These are phyloP conservation scores for Fusarium verticillioides DNA, from an alignment of 2,329 filamentous ascomycete species.

Conservation along the genomic window DNA sequence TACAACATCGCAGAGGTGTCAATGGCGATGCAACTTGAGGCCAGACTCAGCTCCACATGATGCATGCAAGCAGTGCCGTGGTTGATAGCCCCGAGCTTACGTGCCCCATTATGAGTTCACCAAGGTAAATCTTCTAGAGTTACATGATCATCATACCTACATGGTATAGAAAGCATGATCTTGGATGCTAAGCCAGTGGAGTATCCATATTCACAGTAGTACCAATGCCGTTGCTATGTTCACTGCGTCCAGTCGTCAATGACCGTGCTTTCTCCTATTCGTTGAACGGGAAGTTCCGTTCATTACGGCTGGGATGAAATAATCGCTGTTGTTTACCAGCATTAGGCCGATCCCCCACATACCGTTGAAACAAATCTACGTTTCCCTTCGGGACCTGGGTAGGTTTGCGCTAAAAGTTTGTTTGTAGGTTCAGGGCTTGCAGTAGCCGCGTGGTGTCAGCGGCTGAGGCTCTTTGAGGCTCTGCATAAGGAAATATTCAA, in stretches of 20 bases:
- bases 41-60: neutral
- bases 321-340: neutral
- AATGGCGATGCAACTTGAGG: neutral
- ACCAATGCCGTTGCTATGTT: neutral
- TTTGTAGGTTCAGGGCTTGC: neutral
- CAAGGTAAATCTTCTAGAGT: neutral
- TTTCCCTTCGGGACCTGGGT: neutral
- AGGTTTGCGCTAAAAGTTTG: neutral
- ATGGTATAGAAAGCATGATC: neutral
- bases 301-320: neutral
- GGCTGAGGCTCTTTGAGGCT: neutral
- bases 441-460: neutral
- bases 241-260: neutral
- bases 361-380: neutral
- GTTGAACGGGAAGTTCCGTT: neutral
- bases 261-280: neutral
- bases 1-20: neutral
- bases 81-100: neutral
- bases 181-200: fast-evolving
- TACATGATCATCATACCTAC: neutral
- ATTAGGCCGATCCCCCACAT: neutral
- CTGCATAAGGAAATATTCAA: neutral
- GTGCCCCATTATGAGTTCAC: neutral
- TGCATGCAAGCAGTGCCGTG: neutral
- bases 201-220: neutral